phyloP scores from a whole-genome alignment of 768 basidiomycete genomes.

The Trametes punicea region DNA sequence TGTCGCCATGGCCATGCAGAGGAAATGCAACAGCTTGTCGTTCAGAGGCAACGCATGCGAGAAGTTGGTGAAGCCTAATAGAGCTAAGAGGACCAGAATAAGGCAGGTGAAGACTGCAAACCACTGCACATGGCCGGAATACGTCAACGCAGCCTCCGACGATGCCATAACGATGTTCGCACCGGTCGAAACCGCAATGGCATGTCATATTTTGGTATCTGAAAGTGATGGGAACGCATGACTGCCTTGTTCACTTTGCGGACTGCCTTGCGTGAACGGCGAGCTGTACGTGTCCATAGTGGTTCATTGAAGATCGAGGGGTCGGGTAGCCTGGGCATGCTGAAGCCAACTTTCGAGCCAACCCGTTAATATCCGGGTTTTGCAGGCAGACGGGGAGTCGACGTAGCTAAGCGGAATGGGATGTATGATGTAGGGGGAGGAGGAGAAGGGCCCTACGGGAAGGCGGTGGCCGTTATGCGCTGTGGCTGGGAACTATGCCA shows the following conservation, averaged over 20 bases:
- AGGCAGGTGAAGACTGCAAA: conserved; percentile 69
- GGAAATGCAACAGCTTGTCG: conserved; percentile 77
- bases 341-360: neutral
- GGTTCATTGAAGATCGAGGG: conserved; percentile 12
- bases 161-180: conserved; percentile 14
- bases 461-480: conserved; percentile 2
- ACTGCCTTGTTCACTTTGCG: conserved; percentile 50
- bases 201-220: conserved; percentile 62
- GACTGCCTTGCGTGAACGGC: conserved; percentile 34
- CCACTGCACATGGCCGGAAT: conserved; percentile 50
- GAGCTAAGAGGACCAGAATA: conserved; percentile 66
- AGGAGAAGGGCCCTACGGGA: neutral
- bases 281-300: conserved; percentile 22
- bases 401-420: no score
- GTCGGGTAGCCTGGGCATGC: conserved; percentile 19
- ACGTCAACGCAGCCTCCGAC: neutral
- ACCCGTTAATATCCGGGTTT: no score
- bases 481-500: conserved; percentile 8
- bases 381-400: no score
- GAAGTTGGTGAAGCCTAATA: conserved; percentile 77
- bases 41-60: conserved; percentile 63
- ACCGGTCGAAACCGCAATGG: conserved; percentile 75
- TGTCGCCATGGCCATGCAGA: conserved; percentile 73
- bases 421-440: no score
- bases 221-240: conserved; percentile 69